Evolutionary conservation across 306 rosid genomes (phyloP).

Genomic region (Coriaria nepalensis): DNA sequence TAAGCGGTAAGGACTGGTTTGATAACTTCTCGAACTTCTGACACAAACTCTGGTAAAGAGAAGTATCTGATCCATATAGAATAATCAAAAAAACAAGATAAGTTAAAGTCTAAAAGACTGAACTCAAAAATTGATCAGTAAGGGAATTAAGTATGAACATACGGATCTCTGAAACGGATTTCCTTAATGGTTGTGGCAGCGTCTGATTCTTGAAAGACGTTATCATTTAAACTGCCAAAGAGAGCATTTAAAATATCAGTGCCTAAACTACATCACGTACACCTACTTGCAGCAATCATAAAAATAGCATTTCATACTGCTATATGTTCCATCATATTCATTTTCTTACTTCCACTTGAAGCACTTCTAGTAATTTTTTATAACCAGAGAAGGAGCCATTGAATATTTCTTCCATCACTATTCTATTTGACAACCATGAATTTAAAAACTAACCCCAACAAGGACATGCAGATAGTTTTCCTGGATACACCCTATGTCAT

Average conservation of each 20-base stretch:
- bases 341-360: too few relatives aligned
- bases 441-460: too few relatives aligned
- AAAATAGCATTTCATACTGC: too few relatives aligned
- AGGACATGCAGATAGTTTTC: background rate
- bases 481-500: conserved; percentile 1
- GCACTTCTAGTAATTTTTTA: too few relatives aligned
- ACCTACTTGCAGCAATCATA: too few relatives aligned
- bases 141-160: conserved; percentile 12
- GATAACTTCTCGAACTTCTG: conserved; percentile 72
- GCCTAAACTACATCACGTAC: too few relatives aligned
- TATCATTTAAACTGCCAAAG: conserved; percentile 64
- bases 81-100: conserved; percentile 2
- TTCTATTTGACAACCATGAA: too few relatives aligned
- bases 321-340: too few relatives aligned
- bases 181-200: conserved; percentile 79
- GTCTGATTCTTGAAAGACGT: conserved; percentile 79
- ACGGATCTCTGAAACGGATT: conserved; percentile 85
- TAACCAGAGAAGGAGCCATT: too few relatives aligned
- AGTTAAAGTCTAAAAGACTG: background rate
- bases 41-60: conserved; percentile 73
- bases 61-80: conserved; percentile 34
- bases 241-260: background rate
- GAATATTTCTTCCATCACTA: too few relatives aligned
- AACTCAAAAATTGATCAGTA: background rate
- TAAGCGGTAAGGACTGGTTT: conserved; percentile 89